Base-by-base conservation (phyloP, 2,329 filamentous ascomycete species). In the Geosmithia putterillii region DNA sequence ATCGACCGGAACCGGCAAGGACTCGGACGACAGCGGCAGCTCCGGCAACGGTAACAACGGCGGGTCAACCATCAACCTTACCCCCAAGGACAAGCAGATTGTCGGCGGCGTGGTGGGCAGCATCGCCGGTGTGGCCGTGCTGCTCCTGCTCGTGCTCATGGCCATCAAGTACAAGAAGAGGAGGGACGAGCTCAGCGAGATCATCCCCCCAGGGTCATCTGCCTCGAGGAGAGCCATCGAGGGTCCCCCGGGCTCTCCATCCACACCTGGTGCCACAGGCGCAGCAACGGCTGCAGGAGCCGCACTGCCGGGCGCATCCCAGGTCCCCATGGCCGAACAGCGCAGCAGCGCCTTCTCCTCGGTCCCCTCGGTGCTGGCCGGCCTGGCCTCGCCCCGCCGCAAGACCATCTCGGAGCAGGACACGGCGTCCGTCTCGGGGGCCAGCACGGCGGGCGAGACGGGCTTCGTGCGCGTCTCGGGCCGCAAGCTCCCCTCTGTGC, bases 391-490 rank as follows among this genome's bases (percentile, higher is more conserved):
- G 50, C 64, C 64, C 43, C 63, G 69, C 15, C 51, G 60, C 19
- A 55, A 62, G 3, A 50, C 46, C 42, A 48, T 51, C 25, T 53
- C 55, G 39, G 63, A 67, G 6, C 62, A 77, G 14, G 66, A 72
- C 4, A 62, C 70, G 10, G 65, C 70, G 8, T 54, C 75, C n/a
- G 66, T 70, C 2, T 51, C 49, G 52, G 56, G 48, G 41, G 54
- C 53, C 15, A 55, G 56, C 37, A 63, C 64, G 32, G 58, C 55
- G 20, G 67, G 64, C 22, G 76, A 82, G 53, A 64, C 67, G 47
- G 74, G 77, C 1, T 83, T 83, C 55, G 74, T 80, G 48, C 73
- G 77, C 23, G 72, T 83, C 2, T 79, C 79, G 6, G 79, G 79
- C 47, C 71, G 71, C 52, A 83, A 82, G 52, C 57, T 83, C 45